A percentile compares a stretch with the other conserved stretches of the same genome.
phyloP scores from a whole-genome alignment of 371 early-diverging fungal genomes.

The Cokeromyces recurvatus region DNA sequence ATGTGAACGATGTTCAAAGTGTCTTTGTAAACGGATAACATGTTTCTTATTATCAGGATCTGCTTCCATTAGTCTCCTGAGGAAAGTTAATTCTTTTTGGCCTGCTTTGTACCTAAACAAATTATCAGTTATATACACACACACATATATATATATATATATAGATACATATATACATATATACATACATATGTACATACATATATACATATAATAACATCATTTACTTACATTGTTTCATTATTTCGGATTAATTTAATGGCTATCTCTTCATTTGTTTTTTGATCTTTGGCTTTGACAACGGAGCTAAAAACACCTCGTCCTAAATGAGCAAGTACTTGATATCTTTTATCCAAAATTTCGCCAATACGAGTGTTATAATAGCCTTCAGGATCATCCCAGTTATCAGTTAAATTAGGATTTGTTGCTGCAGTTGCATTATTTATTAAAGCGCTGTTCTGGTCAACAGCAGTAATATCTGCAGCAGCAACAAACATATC shows the following conservation, averaged over 20 bases:
- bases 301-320: conserved; percentile 95
- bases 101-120: conserved; percentile 78
- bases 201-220: background rate
- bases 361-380: conserved; percentile 91
- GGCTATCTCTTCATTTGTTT: conserved; percentile 80
- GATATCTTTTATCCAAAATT: conserved; percentile 74
- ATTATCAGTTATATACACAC: background rate
- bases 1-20: conserved; percentile 90
- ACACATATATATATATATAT: too few relatives aligned
- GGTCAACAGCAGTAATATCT: conserved; percentile 17
- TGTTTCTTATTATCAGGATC: conserved; percentile 89
- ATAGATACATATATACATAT: too few relatives aligned
- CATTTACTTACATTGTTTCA: conserved; percentile 75
- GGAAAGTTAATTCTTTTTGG: conserved; percentile 83
- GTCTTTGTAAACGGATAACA: conserved; percentile 73
- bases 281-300: conserved; percentile 76
- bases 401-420: conserved; percentile 74
- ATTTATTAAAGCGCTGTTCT: conserved; percentile 12
- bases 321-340: conserved; percentile 80
- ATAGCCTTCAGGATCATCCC: conserved; percentile 97
- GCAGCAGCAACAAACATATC: conserved; percentile 47
- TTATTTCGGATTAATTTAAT: conserved; percentile 95
- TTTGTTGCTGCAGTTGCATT: conserved; percentile 31
- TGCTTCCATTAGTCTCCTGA: conserved; percentile 74
- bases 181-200: too few relatives aligned